phyloP scores from a whole-genome alignment of 768 basidiomycete species.

The Mycena venus region DNA sequence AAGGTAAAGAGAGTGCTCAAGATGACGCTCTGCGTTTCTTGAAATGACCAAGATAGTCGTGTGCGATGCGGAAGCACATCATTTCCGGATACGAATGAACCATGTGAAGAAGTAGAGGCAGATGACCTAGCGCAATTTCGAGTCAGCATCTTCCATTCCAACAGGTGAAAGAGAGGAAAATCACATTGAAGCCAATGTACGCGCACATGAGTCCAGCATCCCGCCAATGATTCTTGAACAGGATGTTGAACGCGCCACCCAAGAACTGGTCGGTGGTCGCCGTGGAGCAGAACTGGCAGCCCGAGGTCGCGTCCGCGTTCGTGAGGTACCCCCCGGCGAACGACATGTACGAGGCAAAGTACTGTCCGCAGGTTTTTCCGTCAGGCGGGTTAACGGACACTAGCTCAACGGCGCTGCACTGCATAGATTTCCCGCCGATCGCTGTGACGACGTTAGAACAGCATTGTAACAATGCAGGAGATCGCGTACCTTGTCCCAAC shows the following conservation, averaged over 20 bases:
- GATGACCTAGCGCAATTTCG: neutral
- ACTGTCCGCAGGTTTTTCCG: conserved; percentile 69
- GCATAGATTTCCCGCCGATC: conserved; percentile 63
- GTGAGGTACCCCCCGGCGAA: conserved; percentile 70
- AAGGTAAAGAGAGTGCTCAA: neutral
- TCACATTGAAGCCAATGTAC: neutral
- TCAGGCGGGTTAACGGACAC: conserved; percentile 69
- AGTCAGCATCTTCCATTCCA: neutral
- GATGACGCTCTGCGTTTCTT: neutral
- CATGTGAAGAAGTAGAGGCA: neutral
- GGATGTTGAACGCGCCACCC: neutral
- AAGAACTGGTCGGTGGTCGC: conserved; percentile 62
- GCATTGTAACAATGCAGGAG: no score
- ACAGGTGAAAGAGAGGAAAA: neutral
- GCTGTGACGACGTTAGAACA: no score
- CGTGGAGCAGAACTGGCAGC: conserved; percentile 72
- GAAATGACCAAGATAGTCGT: neutral
- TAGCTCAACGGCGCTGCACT: conserved; percentile 73
- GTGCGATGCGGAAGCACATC: neutral
- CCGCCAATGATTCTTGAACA: neutral
- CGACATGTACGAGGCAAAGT: conserved; percentile 65
- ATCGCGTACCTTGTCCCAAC: conserved; percentile 64
- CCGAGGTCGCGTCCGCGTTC: conserved; percentile 61
- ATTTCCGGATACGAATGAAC: neutral
- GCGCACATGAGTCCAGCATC: neutral